Base-by-base conservation (phyloP, 352 stramenopile species). In the Phytophthora agathidicida region DNA sequence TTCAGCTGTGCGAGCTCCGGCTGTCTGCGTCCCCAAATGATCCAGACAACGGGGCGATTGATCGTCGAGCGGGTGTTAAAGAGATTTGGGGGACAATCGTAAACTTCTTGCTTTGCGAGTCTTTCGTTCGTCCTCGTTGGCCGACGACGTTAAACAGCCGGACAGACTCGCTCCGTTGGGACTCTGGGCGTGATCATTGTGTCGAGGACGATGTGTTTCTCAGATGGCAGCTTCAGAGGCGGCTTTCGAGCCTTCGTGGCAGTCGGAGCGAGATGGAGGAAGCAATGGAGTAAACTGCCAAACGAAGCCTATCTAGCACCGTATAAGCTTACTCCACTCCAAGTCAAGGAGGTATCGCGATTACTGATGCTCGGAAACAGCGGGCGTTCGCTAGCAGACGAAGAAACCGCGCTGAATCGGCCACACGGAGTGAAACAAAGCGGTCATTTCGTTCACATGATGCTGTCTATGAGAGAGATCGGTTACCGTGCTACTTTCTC, bases 41-140 rank as follows among this genome's bases (percentile, higher is more conserved):
- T 60, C 38, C 24, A 17, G n/a, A 61, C 52, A 41, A 62, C 11
- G 24, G 5, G 19, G 27, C 53, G 24, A 46, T n/a, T n/a, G n/a
- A n/a, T n/a, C n/a, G n/a, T n/a, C n/a, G n/a, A n/a, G n/a, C 41
- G 26, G 24, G 43, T 62, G 52, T 61, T 54, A 53, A 61, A 47
- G 20, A 52, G 26, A 30, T 17, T 33, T 9, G 14, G 35, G 26
- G 32, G 46, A 11, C 19, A 13, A 55, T 42, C 38, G 50, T 59
- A 59, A 59, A 36, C 48, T 10, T 38, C 44, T 10, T 13, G 32
- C 14, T 20, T 41, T 7, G 22, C 6, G 8, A 14, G 33, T 45
- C 33, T 16, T 31, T 41, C 14, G 22, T 16, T 16, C 23, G 33
- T 45, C 33, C 23, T 31, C 30, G 26, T 38, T 50, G 27, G n/a